A percentile compares a stretch with the other conserved stretches of the same genome.
Evolutionary conservation across 164 flowering plant genomes (phyloP).

Genomic region (Akebia trifoliata): DNA sequence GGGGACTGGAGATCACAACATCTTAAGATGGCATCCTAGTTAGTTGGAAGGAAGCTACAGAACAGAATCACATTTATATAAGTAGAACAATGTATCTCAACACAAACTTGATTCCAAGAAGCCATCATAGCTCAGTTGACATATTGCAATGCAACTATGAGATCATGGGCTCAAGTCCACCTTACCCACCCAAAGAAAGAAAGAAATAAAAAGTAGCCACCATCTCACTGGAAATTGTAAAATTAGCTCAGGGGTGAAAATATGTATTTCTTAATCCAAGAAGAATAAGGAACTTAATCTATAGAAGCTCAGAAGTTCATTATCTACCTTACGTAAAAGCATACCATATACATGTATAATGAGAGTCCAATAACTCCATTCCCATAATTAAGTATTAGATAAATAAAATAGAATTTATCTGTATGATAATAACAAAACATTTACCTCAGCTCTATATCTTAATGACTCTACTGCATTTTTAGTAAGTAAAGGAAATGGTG

Average conservation of each 20-base stretch:
- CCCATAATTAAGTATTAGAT: neutral
- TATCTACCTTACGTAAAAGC: too few relatives aligned
- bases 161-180: too few relatives aligned
- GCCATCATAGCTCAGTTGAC: too few relatives aligned
- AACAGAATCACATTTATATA: neutral
- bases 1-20: too few relatives aligned
- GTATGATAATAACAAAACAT: neutral
- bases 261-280: neutral
- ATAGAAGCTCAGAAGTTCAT: too few relatives aligned
- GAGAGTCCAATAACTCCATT: neutral
- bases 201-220: too few relatives aligned
- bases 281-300: neutral
- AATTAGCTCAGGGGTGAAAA: too few relatives aligned
- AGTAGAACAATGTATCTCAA: neutral
- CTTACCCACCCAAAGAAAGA: too few relatives aligned
- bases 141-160: too few relatives aligned
- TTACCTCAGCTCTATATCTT: conserved; percentile 95
- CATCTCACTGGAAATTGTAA: too few relatives aligned
- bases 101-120: neutral
- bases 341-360: neutral
- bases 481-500: conserved; percentile 76
- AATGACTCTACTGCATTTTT: conserved; percentile 89
- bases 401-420: neutral
- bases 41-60: too few relatives aligned
- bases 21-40: neutral